Percentiles rank a stretch among this genome's conserved stretches.
These are phyloP conservation scores for Dissophora globulifera DNA, from an alignment of 192 early-diverging fungal genomes.

Conservation along the genomic window DNA sequence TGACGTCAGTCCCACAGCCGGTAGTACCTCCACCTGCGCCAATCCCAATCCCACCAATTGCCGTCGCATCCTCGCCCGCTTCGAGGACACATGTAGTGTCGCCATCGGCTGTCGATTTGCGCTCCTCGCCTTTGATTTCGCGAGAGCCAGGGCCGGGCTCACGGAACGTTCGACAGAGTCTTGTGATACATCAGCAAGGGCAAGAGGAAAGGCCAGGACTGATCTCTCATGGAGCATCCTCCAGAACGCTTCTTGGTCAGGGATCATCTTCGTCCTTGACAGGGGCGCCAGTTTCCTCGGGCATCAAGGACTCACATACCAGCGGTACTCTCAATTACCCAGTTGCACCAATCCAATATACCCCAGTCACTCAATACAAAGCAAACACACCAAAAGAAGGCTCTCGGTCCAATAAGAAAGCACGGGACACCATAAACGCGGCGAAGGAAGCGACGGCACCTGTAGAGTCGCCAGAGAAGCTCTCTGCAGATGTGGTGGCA, in stretches of 20 bases:
- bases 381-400: slow-evolving; percentile 22
- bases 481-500: background rate
- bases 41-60: slow-evolving; percentile 17
- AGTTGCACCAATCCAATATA: slow-evolving; percentile 47
- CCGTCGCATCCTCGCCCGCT: slow-evolving; percentile 11
- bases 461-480: background rate
- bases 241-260: slow-evolving; percentile 24
- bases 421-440: slow-evolving; percentile 2
- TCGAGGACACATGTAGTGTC: slow-evolving; percentile 1
- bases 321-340: slow-evolving; percentile 14
- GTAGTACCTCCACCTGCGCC: slow-evolving; percentile 11
- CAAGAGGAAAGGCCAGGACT: slow-evolving; percentile 19
- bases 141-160: slow-evolving; percentile 3
- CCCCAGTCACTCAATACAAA: slow-evolving; percentile 45
- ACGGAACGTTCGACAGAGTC: slow-evolving; percentile 11
- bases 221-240: background rate
- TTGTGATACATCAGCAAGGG: background rate
- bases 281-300: background rate
- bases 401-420: slow-evolving; percentile 23
- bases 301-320: background rate
- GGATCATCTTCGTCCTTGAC: slow-evolving; percentile 39
- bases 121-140: slow-evolving; percentile 6
- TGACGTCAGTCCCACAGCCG: slow-evolving; percentile 3
- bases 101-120: slow-evolving; percentile 1
- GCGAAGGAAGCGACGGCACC: slow-evolving; percentile 4